Evolutionary conservation across 202 grass and related monocot genomes (phyloP), one percentile per base, ranked within the genome.

Genomic region (Hordeum pubiflorum): DNA sequence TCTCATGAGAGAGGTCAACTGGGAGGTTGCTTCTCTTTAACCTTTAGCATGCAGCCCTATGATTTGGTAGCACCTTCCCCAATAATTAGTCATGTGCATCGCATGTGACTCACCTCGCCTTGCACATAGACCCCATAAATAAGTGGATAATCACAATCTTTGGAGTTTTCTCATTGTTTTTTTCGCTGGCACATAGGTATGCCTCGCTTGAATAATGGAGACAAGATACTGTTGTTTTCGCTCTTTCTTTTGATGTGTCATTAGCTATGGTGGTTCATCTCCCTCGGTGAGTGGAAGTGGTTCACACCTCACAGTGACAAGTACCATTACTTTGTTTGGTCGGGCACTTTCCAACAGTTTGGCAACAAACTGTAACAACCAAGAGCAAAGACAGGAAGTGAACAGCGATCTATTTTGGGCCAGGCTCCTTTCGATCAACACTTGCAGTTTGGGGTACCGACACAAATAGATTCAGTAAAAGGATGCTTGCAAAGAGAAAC

Each of bases 251-350:
- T 69, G 60, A 65, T 17, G 41, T 9, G 15, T 52, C 18, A 24
- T 66, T 62, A 83, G 79, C 6, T 83, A 61, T 69, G 68, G 88
- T 89, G 33, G 83, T 75, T 86, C 88, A 79, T 89, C 88, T 79
- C 54, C 83, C 33, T 63, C 32, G 36, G 1, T 52, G 32, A 73
- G 8, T 24, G 67, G 60, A 12, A 74, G 80, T 37, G 1, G 80
- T 74, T 74, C 69, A 7, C 17, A n/a, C 27, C 27, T 29, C 27
- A 78, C 20, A n/a, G 1, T 24, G 38, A 43, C 66, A 3, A 33
- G 2, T 24, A 34, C 48, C 37, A 20, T 82, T 82, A 8, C 74
- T 74, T 59, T 78, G 12, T 68, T 68, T 39, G 66, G 44, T 60
- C 54, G 54, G 71, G 29, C 74, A 73, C 64, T 72, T 72, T 76